phyloP scores from a whole-genome alignment of 2,329 filamentous ascomycete genomes.

The Scedosporium aurantiacum region DNA sequence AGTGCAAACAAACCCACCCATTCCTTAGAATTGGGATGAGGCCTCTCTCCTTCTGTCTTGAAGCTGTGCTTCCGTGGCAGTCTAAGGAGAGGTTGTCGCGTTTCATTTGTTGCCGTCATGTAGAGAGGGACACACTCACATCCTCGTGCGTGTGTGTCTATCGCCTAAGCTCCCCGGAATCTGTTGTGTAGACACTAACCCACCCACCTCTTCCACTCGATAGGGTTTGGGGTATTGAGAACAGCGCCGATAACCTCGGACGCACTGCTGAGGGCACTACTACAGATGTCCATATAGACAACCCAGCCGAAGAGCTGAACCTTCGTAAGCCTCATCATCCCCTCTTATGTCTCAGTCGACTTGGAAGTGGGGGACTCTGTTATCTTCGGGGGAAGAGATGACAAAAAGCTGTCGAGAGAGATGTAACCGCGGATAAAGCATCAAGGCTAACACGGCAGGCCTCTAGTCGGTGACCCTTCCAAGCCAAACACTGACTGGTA shows the following conservation, averaged over 20 bases:
- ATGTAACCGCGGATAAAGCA: neutral
- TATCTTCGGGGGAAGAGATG: neutral
- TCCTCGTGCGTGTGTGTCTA: neutral
- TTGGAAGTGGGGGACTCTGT: neutral
- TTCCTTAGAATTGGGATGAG: neutral
- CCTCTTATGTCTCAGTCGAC: neutral
- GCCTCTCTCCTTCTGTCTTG: neutral
- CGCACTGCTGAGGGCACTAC: conserved; percentile 30
- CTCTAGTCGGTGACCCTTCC: conserved; percentile 18
- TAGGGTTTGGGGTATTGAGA: conserved; percentile 39
- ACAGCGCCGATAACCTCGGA: conserved; percentile 42
- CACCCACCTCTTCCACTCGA: neutral
- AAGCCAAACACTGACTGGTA: conserved; percentile 25
- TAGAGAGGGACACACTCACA: neutral
- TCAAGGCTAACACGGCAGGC: neutral
- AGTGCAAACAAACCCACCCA: neutral
- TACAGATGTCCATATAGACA: conserved; percentile 44
- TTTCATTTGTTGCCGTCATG: neutral
- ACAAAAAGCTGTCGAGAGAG: neutral
- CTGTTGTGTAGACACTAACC: neutral
- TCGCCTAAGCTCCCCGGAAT: neutral
- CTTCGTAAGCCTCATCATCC: conserved; percentile 28
- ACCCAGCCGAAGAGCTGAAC: conserved; percentile 56
- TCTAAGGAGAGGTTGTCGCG: neutral
- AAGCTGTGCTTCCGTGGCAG: neutral